phyloP scores from a whole-genome alignment of 257 asterid genomes.

The Anisodus acutangulus region DNA sequence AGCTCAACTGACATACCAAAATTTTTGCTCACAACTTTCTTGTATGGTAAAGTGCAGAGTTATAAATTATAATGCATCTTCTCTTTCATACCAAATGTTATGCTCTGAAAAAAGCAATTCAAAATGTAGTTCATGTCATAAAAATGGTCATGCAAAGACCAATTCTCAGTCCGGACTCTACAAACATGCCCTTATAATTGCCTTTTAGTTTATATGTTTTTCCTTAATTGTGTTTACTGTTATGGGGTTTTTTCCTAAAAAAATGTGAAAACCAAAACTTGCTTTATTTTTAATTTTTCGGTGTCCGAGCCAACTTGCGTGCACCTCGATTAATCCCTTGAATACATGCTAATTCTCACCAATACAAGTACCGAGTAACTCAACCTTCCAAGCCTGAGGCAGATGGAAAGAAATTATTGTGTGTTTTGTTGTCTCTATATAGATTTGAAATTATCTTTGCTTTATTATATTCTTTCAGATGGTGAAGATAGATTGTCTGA shows the following conservation, averaged over 20 bases:
- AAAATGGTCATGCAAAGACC: too few relatives aligned
- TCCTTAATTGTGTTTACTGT: too few relatives aligned
- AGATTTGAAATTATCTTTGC: neutral
- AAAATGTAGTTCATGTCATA: neutral
- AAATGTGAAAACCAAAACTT: neutral
- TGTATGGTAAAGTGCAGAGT: conserved; percentile 3
- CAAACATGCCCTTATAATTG: too few relatives aligned
- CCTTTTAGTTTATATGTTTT: too few relatives aligned
- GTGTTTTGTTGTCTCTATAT: neutral
- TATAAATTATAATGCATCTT: neutral
- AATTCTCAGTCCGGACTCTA: too few relatives aligned
- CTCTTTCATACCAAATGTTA: neutral
- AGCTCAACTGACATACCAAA: neutral
- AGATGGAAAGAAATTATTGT: neutral
- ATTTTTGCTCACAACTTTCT: neutral
- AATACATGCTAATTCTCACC: neutral
- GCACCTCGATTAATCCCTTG: too few relatives aligned
- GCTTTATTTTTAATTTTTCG: neutral
- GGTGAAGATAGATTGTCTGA: conserved; percentile 26
- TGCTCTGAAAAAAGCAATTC: neutral
- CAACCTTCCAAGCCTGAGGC: too few relatives aligned
- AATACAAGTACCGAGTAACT: neutral
- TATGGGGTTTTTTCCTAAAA: neutral
- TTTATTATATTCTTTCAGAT: conserved; percentile 34
- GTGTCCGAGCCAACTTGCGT: neutral